Base-by-base conservation (phyloP, 371 early-diverging fungal species). In the Saksenaea vasiformis region DNA sequence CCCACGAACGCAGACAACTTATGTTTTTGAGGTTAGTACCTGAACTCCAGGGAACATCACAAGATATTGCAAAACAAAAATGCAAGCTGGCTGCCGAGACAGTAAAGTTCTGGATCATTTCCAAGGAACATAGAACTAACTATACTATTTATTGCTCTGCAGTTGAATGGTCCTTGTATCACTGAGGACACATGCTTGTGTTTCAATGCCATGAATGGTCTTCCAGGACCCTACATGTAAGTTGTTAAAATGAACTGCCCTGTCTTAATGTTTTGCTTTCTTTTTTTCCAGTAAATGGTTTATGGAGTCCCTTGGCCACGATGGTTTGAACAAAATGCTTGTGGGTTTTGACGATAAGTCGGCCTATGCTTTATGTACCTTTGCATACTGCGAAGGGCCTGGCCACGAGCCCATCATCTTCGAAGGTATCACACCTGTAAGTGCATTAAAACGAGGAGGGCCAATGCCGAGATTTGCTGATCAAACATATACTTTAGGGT, bases 111-210 rank as follows among this genome's bases (percentile, higher is more conserved):
- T 4, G 11, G 11, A 13, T 31, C 24, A 36, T 54, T 44, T 26
- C 13, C 55, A 55, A 31, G 38, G 56, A 35, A 17, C 15, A 13
- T 41, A 39, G 56, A 44, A 54, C 24, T 36, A 58, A 37, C n/a
- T 9, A 37, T 53, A 15, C 13, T 54, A 54, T 37, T 28, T 15
- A n/a, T 59, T 19, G 11, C 22, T n/a, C 11, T 54, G n/a, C 76
- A 89, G 90, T 70, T 93, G 34, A 77, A 89, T 44, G 87, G 90
- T 3, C 93, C 95, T 36, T 95, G 95, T 39, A 89, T 98, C 54
- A 93, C 92, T 28, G 98, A 98, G 78, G 98, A 98, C 77, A 97
- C 97, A 10, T 86, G 89, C 36, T 87, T 98, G 35, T 93, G 95
- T 69, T 98, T 96, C 82, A 90, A 91, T 65, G 96, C 97, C 17